These are phyloP conservation scores for Blastobotrys illinoisensis DNA, from an alignment of 1,139 yeast species.

Conservation along the genomic window DNA sequence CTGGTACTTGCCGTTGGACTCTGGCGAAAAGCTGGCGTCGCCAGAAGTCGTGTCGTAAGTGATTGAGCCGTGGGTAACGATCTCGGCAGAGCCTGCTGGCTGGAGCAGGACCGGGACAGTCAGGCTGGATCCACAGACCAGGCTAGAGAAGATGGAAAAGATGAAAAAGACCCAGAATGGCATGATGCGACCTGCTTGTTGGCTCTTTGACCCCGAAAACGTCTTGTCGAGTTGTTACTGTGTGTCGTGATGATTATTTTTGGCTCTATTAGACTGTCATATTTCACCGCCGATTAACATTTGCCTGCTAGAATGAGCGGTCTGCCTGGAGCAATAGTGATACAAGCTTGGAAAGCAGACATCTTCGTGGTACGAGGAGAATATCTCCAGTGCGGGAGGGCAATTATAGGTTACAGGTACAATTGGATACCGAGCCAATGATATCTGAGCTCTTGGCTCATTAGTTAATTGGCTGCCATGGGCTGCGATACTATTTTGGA, in stretches of 20 bases:
- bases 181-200: neutral
- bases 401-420: too few species aligned
- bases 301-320: too few species aligned
- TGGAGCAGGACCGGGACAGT: constrained; percentile 12
- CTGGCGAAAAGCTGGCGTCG: constrained; percentile 1
- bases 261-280: neutral
- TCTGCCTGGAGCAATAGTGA: too few species aligned
- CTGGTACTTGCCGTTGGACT: constrained; percentile 1
- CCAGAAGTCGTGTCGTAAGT: constrained; percentile 6
- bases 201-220: neutral
- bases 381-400: too few species aligned
- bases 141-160: neutral
- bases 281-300: too few species aligned
- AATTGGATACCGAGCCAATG: too few species aligned
- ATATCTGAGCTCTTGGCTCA: too few species aligned
- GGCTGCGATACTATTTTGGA: too few species aligned
- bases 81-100: constrained; percentile 11
- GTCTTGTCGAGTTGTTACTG: neutral
- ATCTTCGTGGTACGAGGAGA: too few species aligned
- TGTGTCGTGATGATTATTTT: neutral
- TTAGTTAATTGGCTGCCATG: too few species aligned
- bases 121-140: constrained; percentile 10
- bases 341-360: too few species aligned
- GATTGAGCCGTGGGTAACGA: constrained; percentile 8
- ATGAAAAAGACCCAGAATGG: neutral